A percentile compares a stretch with the other conserved stretches of the same genome.
Conservation (phyloP, 1,284 basidiomycete genomes). For the Moesziomyces sp. region DNA sequence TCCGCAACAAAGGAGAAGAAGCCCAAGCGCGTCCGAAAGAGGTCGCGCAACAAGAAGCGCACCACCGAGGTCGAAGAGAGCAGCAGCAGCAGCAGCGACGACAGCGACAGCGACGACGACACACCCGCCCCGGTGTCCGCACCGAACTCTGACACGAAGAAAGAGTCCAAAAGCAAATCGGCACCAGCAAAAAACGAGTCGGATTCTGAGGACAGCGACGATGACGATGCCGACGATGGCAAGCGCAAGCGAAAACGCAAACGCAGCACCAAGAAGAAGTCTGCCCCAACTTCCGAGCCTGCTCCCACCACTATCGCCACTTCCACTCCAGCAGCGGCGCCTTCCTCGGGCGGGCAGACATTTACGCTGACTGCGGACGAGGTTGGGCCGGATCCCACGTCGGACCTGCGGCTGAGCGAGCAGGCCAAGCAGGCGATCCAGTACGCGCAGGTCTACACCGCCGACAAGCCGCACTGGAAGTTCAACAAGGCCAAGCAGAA, state of each 20-base stretch:
- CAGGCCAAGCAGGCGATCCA: constrained; percentile 48
- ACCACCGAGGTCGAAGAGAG: constrained; percentile 34
- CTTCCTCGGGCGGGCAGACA: constrained; percentile 4
- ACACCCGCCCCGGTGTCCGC: constrained; percentile 8
- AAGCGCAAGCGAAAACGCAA: constrained; percentile 51
- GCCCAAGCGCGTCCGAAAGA: constrained; percentile 27
- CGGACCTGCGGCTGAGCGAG: constrained; percentile 38
- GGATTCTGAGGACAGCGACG: constrained; percentile 12
- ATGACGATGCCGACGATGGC: constrained; percentile 13
- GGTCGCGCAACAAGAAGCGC: constrained; percentile 41
- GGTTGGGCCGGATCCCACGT: constrained; percentile 39
- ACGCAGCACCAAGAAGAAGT: constrained; percentile 28
- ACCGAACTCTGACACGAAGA: not conserved
- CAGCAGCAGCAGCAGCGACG: constrained; percentile 20
- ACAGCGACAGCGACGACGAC: constrained; percentile 27
- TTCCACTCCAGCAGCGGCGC: not conserved
- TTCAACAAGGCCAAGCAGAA: constrained; percentile 55
- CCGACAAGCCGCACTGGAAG: constrained; percentile 45
- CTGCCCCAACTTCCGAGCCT: not conserved
- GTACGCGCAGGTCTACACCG: constrained; percentile 41
- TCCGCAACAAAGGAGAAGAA: constrained; percentile 25
- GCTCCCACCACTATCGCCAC: not conserved
- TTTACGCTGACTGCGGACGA: constrained; percentile 8
- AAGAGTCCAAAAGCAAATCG: not conserved
- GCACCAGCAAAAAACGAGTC: constrained; percentile 1